Evolutionary conservation across 2,329 filamentous ascomycete species (phyloP).

Genomic region (Metarhizium guizhouense): DNA sequence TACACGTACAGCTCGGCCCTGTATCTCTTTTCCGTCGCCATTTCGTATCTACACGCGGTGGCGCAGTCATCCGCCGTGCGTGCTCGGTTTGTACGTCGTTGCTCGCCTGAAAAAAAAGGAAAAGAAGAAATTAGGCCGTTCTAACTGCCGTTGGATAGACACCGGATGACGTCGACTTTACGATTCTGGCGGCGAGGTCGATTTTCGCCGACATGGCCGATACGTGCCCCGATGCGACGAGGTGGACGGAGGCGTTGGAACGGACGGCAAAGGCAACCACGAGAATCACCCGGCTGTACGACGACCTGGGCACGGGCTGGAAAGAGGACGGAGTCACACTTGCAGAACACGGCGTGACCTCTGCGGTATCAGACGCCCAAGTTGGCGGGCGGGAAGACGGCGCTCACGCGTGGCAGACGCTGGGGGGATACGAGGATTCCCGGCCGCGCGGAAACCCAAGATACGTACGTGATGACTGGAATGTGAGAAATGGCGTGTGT

Average conservation of each 20-base stretch:
- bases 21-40: constrained; percentile 91
- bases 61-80: constrained; percentile 90
- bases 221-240: constrained; percentile 89
- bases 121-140: no score
- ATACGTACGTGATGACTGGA: no score
- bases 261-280: neutral
- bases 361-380: neutral
- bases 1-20: constrained; percentile 93
- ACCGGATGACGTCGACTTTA: constrained; percentile 95
- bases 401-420: neutral
- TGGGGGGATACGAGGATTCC: no score
- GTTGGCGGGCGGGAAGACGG: neutral
- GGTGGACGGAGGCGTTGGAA: constrained; percentile 81
- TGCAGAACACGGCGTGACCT: neutral
- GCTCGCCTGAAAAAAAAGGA: constrained; percentile 20
- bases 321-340: no score
- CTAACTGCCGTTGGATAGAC: constrained; percentile 36
- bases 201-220: constrained; percentile 85
- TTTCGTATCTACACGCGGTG: constrained; percentile 94
- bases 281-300: neutral
- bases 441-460: no score
- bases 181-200: constrained; percentile 82
- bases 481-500: no score
- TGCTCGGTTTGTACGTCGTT: constrained; percentile 57
- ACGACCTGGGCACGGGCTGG: neutral